A percentile compares a stretch with the other conserved stretches of the same genome.
phyloP scores from a whole-genome alignment of 495 filamentous ascomycete species.

The Choiromyces venosus region DNA sequence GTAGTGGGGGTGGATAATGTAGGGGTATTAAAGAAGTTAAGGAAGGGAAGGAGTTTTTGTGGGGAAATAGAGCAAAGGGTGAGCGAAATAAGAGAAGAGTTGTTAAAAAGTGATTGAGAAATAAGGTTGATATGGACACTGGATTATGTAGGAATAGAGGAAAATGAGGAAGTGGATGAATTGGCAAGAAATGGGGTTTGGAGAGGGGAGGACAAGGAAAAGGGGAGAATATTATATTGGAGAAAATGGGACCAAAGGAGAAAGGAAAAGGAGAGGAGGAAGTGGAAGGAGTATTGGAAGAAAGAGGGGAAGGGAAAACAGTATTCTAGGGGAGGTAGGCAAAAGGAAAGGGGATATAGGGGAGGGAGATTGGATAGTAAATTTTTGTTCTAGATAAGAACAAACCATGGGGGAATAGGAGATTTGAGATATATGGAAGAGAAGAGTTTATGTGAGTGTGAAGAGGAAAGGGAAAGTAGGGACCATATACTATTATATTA shows the following conservation, averaged over 20 bases:
- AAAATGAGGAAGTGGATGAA: background rate
- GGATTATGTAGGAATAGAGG: background rate
- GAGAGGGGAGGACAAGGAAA: background rate
- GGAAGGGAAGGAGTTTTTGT: background rate
- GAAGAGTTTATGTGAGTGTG: conserved; percentile 61
- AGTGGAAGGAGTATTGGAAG: background rate
- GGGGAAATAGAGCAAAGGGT: too few relatives aligned
- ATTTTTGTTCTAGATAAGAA: conserved; percentile 80
- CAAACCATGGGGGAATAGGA: too few relatives aligned
- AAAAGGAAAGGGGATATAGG: background rate
- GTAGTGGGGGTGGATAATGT: background rate
- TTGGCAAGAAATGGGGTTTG: background rate
- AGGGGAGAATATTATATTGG: background rate
- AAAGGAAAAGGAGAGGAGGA: background rate
- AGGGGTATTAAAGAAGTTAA: background rate
- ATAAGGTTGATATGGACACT: background rate
- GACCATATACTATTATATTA: too few relatives aligned
- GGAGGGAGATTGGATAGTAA: conserved; percentile 44
- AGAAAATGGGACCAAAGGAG: background rate
- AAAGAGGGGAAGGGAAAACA: background rate
- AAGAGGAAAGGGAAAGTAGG: conserved; percentile 47
- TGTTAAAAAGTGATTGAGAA: background rate
- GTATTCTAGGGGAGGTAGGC: too few relatives aligned
- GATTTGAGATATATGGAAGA: too few relatives aligned
- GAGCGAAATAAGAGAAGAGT: too few relatives aligned